phyloP scores from a whole-genome alignment of 164 flowering plant species.

The Vitis cinerea region DNA sequence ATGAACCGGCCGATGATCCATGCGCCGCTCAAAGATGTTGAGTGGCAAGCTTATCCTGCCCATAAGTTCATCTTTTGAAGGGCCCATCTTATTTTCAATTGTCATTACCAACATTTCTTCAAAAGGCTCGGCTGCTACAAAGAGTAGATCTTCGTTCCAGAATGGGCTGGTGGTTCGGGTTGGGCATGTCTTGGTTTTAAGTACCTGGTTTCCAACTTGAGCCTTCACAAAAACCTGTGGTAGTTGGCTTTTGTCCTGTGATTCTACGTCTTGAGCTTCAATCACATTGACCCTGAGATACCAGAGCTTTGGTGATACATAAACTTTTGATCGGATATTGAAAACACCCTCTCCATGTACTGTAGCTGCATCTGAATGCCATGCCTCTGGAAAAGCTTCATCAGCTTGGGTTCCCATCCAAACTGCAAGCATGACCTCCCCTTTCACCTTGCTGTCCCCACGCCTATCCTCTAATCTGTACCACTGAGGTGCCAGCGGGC shows the following conservation, averaged over 20 bases:
- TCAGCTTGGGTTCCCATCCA: constrained; percentile 96
- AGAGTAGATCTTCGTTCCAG: constrained; percentile 87
- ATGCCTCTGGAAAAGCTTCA: constrained; percentile 87
- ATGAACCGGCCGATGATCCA: constrained; percentile 74
- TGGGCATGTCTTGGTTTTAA: constrained; percentile 56
- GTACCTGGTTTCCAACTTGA: constrained; percentile 70
- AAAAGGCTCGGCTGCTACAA: constrained; percentile 83
- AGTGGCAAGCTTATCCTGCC: constrained; percentile 51
- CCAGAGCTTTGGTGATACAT: constrained; percentile 91
- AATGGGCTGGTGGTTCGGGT: constrained; percentile 51
- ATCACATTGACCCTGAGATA: constrained; percentile 86
- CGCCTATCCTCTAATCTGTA: constrained; percentile 62
- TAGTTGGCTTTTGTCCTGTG: constrained; percentile 46
- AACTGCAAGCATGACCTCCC: constrained; percentile 84
- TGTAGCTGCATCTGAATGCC: constrained; percentile 84
- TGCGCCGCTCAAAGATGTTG: constrained; percentile 49
- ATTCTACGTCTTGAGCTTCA: constrained; percentile 81
- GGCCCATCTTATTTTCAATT: constrained; percentile 50
- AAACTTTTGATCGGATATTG: constrained; percentile 79
- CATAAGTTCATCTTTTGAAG: constrained; percentile 55
- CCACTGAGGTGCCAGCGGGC: constrained; percentile 97
- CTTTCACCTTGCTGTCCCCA: constrained; percentile 59
- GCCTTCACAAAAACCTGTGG: constrained; percentile 68
- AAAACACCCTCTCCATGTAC: constrained; percentile 77
- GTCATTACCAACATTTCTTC: constrained; percentile 63